Base-by-base conservation (phyloP, 2,329 filamentous ascomycete species). In the Scleromitrula shiraiana region DNA sequence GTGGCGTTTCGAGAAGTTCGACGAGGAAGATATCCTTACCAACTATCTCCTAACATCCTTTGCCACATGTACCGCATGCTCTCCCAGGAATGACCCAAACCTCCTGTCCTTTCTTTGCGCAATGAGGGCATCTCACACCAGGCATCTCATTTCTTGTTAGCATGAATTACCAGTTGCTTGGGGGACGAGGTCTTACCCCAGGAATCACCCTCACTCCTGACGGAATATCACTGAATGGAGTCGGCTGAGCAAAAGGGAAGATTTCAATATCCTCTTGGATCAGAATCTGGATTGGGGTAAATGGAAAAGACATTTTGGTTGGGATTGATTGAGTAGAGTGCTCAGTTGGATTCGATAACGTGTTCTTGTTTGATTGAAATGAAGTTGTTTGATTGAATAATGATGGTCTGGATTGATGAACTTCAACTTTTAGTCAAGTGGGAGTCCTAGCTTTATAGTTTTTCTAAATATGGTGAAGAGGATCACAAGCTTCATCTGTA, bases 11-110 rank as follows among this genome's bases (percentile, higher is more conserved):
- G n/a, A n/a, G n/a, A n/a, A n/a, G n/a, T n/a, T n/a, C n/a, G n/a
- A n/a, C n/a, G n/a, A n/a, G n/a, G n/a, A n/a, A n/a, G 12, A 5
- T 26, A 5, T 6, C 9, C 5, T 6, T 36, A 47, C 37, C 17
- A 35, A 5, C n/a, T n/a, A 15, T 27, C n/a, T 15, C 22, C 22
- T 33, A 47, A 29, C 45, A 47, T 12, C 15, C 29, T 9, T n/a
- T 26, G 14, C 37, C 37, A 23, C 45, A 47, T 26, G 29, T 32
- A 22, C 45, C 38, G 7, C 75, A 78, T 42, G 65, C 64, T 49
- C 71, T 69, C 44, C 75, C 75, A 26, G 73, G 74, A 51, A 76
- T 74, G 20, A 78, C 75, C 75, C 75, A 78, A 36, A 74, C 71
- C 56, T 77, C 75, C 51, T 71, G 66, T 50, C 75, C 75, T 38